phyloP scores from a whole-genome alignment of 129 eudicot species.

The Lactuca saligna region DNA sequence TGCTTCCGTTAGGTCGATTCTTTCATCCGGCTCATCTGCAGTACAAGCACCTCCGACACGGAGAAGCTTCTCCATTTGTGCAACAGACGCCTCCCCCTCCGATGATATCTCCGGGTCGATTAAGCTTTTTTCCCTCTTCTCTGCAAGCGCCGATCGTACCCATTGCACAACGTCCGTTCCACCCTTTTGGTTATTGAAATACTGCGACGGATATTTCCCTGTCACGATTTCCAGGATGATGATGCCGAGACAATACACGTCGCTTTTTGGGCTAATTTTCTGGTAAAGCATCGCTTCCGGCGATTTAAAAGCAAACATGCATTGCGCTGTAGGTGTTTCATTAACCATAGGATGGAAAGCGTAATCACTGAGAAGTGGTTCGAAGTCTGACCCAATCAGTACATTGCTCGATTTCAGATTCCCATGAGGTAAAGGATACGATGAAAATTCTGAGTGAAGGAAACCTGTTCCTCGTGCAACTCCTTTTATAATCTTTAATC shows the following conservation, averaged over 20 bases:
- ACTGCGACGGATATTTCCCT: conserved; percentile 85
- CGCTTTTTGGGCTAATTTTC: conserved; percentile 56
- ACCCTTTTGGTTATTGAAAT: conserved; percentile 64
- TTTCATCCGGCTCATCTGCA: conserved; percentile 37
- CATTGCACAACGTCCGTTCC: conserved; percentile 90
- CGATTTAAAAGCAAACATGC: conserved; percentile 61
- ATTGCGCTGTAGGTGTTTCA: conserved; percentile 50
- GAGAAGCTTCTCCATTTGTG: conserved; percentile 62
- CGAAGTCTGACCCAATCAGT: conserved; percentile 50
- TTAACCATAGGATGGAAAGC: conserved; percentile 54
- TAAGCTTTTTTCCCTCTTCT: conserved; percentile 48
- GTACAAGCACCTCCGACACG: conserved; percentile 68
- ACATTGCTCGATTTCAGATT: conserved; percentile 92
- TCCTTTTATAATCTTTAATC: conserved; percentile 76
- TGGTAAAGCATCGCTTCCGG: conserved; percentile 63
- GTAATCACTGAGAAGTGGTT: conserved; percentile 87
- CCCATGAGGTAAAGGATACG: conserved; percentile 78
- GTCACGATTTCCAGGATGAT: conserved; percentile 77
- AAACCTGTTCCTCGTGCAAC: conserved; percentile 72
- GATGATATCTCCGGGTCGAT: conserved; percentile 58
- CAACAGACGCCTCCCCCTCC: conserved; percentile 20
- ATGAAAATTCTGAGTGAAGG: conserved; percentile 60
- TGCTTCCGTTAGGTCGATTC: conserved; percentile 69
- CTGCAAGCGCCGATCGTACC: conserved; percentile 57
- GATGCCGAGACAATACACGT: conserved; percentile 80